These are phyloP conservation scores for Fomitopsis betulina DNA, from an alignment of 1,284 basidiomycete genomes.

Conservation along the genomic window DNA sequence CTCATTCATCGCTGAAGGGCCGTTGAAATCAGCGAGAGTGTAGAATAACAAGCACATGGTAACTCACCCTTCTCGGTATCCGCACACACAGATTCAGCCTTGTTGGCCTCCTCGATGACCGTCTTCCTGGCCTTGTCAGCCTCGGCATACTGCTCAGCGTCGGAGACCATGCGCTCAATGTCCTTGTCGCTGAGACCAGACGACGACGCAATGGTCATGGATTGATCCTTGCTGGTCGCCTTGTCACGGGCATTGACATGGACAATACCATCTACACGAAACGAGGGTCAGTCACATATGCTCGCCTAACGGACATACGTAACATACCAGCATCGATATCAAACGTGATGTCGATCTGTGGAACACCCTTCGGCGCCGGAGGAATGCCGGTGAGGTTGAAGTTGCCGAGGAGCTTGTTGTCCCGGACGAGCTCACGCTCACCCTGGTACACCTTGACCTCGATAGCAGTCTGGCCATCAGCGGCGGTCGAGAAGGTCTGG, in stretches of 20 bases:
- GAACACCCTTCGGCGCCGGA: conserved; percentile 96
- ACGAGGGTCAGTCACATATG: conserved; percentile 1
- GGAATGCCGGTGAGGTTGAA: conserved; percentile 99
- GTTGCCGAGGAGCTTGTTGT: conserved; percentile 99
- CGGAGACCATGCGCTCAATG: conserved; percentile 95
- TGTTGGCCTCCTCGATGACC: conserved; percentile 96
- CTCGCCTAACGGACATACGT: background rate
- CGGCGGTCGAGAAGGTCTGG: conserved; percentile 97
- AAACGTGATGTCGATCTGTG: conserved; percentile 98
- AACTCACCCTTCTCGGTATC: conserved; percentile 91
- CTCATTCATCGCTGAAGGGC: conserved; percentile 77
- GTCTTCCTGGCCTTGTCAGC: conserved; percentile 83
- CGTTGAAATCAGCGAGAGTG: background rate
- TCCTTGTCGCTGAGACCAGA: conserved; percentile 96
- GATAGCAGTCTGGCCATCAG: conserved; percentile 93
- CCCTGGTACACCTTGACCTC: conserved; percentile 99
- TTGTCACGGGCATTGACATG: conserved; percentile 97
- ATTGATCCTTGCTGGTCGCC: conserved; percentile 96
- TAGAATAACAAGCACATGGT: background rate
- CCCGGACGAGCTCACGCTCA: conserved; percentile 94
- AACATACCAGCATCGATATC: conserved; percentile 91
- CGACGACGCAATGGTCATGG: conserved; percentile 95
- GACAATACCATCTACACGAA: conserved; percentile 79
- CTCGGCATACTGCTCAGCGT: conserved; percentile 93
- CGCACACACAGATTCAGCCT: conserved; percentile 89